Conservation (phyloP, 164 flowering plant species). For the Vitis rotundifolia region DNA sequence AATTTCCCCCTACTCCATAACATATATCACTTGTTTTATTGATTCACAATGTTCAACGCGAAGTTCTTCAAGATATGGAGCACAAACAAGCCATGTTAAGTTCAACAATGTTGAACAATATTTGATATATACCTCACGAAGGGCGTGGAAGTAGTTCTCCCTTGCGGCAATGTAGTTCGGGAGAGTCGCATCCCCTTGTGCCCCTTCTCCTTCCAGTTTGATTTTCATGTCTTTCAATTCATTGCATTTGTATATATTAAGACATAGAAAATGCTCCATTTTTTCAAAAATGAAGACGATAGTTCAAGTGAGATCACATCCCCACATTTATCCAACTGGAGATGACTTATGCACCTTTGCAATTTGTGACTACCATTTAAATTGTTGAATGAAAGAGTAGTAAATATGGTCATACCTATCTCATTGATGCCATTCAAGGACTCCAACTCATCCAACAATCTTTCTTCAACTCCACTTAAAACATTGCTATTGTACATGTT, state of each 20-base stretch:
- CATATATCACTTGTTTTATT: neutral
- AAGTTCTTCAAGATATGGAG: constrained; percentile 10
- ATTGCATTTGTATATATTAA: too few relatives aligned
- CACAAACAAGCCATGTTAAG: constrained; percentile 4
- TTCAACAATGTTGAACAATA: neutral
- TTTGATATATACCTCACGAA: neutral
- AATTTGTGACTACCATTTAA: too few relatives aligned
- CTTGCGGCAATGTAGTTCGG: neutral
- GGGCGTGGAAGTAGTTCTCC: neutral
- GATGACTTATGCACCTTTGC: too few relatives aligned
- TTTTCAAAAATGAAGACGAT: too few relatives aligned
- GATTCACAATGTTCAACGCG: neutral
- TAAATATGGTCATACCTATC: neutral
- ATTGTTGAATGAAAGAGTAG: too few relatives aligned
- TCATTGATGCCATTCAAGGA: neutral
- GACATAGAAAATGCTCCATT: too few relatives aligned
- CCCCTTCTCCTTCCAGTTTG: too few relatives aligned
- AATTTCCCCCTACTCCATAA: too few relatives aligned
- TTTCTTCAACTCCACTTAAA: neutral
- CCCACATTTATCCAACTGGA: too few relatives aligned
- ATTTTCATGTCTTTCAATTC: too few relatives aligned
- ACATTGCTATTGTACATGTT: neutral
- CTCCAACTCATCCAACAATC: neutral
- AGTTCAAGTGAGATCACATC: too few relatives aligned
- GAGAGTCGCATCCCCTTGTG: too few relatives aligned